phyloP scores from a whole-genome alignment of 495 filamentous ascomycete genomes.

The Penicillium fimorum region DNA sequence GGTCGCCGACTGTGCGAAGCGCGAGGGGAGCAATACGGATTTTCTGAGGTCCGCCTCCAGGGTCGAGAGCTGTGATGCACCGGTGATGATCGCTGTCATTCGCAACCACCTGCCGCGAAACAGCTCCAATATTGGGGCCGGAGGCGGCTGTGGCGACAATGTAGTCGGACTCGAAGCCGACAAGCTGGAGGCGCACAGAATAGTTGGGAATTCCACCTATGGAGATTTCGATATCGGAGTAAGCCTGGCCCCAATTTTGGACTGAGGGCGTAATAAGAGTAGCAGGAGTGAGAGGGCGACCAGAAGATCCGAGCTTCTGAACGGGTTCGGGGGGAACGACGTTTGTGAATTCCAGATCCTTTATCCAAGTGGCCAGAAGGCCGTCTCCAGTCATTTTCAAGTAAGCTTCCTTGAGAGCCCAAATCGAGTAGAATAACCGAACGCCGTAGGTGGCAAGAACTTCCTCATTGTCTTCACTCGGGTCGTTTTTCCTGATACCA shows the following conservation, averaged over 20 bases:
- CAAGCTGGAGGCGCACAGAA: slow-evolving; percentile 59
- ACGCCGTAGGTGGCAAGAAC: slow-evolving; percentile 57
- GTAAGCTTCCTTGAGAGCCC: slow-evolving; percentile 88
- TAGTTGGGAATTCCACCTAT: slow-evolving; percentile 47
- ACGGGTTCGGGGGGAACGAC: slow-evolving; percentile 54
- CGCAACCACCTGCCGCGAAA: slow-evolving; percentile 3
- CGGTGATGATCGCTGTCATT: slow-evolving; percentile 12
- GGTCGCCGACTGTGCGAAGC: slow-evolving; percentile 17
- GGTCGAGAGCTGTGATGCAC: background rate
- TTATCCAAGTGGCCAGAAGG: slow-evolving; percentile 75
- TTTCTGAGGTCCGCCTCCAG: background rate
- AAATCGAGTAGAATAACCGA: slow-evolving; percentile 81
- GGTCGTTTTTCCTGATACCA: slow-evolving; percentile 26
- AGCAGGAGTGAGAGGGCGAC: slow-evolving; percentile 18
- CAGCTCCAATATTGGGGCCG: slow-evolving; percentile 29
- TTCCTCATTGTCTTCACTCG: slow-evolving; percentile 27
- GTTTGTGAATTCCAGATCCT: slow-evolving; percentile 64
- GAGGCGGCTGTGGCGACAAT: slow-evolving; percentile 58
- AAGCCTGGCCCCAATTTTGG: slow-evolving; percentile 48
- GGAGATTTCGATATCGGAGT: slow-evolving; percentile 52
- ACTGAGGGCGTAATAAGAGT: slow-evolving; percentile 22
- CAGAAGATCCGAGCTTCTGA: background rate
- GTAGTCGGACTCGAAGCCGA: slow-evolving; percentile 59
- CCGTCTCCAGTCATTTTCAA: slow-evolving; percentile 93
- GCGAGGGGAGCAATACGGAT: slow-evolving; percentile 18